Evolutionary conservation across 1,284 basidiomycete genomes (phyloP).

Genomic region (Trametes polyzona): DNA sequence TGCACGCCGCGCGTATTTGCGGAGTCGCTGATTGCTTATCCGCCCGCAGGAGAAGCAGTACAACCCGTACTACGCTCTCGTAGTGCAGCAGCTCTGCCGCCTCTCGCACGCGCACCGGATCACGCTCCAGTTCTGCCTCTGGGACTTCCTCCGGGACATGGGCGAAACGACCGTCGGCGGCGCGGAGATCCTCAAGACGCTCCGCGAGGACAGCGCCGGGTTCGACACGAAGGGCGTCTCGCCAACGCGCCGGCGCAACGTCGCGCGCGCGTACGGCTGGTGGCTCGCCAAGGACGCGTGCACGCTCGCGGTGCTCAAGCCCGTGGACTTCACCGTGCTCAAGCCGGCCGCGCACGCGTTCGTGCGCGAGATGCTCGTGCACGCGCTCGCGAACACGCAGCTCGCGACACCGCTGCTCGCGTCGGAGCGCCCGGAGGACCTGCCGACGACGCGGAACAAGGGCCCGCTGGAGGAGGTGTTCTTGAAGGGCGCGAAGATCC

Average conservation of each 20-base stretch:
- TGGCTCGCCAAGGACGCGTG: conserved; percentile 79
- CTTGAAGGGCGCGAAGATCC: conserved; percentile 64
- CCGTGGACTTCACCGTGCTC: conserved; percentile 81
- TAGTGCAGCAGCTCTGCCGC: conserved; percentile 75
- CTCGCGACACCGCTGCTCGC: conserved; percentile 64
- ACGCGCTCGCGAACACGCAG: conserved; percentile 77
- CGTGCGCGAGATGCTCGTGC: conserved; percentile 67
- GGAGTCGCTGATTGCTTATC: background rate
- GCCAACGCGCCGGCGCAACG: conserved; percentile 58
- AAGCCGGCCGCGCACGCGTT: conserved; percentile 68
- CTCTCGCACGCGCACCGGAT: conserved; percentile 85
- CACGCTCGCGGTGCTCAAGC: conserved; percentile 84
- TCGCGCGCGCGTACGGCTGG: conserved; percentile 84
- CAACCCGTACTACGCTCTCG: conserved; percentile 95
- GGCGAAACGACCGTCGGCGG: conserved; percentile 88
- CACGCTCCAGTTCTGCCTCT: conserved; percentile 94
- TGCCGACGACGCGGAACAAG: conserved; percentile 53
- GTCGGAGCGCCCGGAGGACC: conserved; percentile 39
- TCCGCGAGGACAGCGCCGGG: conserved; percentile 50
- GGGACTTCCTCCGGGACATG: conserved; percentile 95
- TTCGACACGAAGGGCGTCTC: conserved; percentile 64
- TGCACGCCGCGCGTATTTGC: background rate
- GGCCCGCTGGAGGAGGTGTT: conserved; percentile 74
- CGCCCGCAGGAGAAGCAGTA: conserved; percentile 79
- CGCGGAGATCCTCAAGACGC: conserved; percentile 71